Base-by-base conservation (phyloP, 257 asterid species). In the Nicotiana tomentosiformis region DNA sequence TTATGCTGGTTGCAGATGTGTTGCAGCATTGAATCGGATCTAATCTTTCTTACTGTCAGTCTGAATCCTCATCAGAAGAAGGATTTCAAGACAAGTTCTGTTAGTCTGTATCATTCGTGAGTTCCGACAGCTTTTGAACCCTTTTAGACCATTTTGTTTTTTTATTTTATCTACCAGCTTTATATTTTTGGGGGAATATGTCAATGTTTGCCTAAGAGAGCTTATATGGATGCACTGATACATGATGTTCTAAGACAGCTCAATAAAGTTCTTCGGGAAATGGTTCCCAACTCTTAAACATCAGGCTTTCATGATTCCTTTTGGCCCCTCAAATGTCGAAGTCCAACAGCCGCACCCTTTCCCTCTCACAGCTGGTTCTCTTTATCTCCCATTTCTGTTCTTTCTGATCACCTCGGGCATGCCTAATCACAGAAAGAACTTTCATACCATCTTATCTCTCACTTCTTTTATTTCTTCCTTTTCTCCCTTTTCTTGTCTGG, bases 61-160 rank as follows among this genome's bases (percentile, higher is more conserved):
- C 32, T 92, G 87, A 92, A 96, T 87, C 99, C 98, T 84, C 98
- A 96, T 84, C 95, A 97, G 39, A 91, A 83, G 70, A 92, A 83
- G 91, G 94, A 89, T 83, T 84, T 93, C 83, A 94, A 90, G 87
- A 66, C 93, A 53, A 77, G 94, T 15, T 64, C 89, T 79, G 91
- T 92, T 85, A 94, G 98, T 85, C 91, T 96, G 86, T 98, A 94
- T 87, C 98, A 96, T 88, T 85, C 97, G 98, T 96, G 83, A 93
- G 98, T 86, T 33, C 83, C 82, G 66, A 29, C 30, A 29, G 30
- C 30, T 29, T 29, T 29, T 29, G 30, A 29, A 15, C 32, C 10
- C 32, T 77, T 16, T 60, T 65, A 26, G 72, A 46, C 51, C 81
- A 77, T 84, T 77, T 84, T 81, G 15, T 23, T 26, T 66, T 23